Evolutionary conservation across 108 stramenopile genomes (phyloP), one percentile per base, ranked within the genome.

Genomic region (Phaeodactylum tricornutum): DNA sequence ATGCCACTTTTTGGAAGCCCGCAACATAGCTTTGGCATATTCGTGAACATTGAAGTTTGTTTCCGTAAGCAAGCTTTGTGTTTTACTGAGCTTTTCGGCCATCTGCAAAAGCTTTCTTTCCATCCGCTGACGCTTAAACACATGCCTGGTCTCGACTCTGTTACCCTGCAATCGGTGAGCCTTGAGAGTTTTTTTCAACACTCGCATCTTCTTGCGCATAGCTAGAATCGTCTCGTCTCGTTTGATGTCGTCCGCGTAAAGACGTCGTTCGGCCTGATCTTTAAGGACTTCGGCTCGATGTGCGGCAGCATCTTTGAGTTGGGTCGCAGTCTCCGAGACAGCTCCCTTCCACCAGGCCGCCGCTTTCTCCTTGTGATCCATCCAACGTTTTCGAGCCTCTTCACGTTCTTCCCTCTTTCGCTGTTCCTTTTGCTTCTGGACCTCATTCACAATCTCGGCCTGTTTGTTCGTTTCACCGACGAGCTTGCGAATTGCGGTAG

Each of bases 401-500:
- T 41, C 39, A 20, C 21, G 36, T 37, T 52, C 50, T 25, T 52
- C 32, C 19, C 8, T 40, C 17, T 52, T 52, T 21, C 27, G 32
- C 4, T 23, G 50, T 3, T 7, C 50, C 21, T 46, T 28, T 17
- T 52, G 36, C 5, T 29, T 16, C 24, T 52, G 24, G 2, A 37
- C 19, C 5, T 52, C 31, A n/a, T 52, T 29, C 4, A 52, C 50
- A 20, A 52, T 28, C 37, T 61, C 35, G 20, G 20, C n/a, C 34
- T 38, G 26, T 29, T 51, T 22, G 14, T 62, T 40, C 40, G 22
- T 32, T 9, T 40, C 52, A 41, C 38, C 31, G 25, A 67, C 44
- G 1, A 74, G n/a, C 40, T 60, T 53, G 11, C 55, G 54, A 25
- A 81, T 35, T 49, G 81, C 74, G 33, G 61, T 66, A 0, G 79